These are phyloP conservation scores for Curvularia spicifera DNA, from an alignment of 2,329 filamentous ascomycete species.

Conservation along the genomic window DNA sequence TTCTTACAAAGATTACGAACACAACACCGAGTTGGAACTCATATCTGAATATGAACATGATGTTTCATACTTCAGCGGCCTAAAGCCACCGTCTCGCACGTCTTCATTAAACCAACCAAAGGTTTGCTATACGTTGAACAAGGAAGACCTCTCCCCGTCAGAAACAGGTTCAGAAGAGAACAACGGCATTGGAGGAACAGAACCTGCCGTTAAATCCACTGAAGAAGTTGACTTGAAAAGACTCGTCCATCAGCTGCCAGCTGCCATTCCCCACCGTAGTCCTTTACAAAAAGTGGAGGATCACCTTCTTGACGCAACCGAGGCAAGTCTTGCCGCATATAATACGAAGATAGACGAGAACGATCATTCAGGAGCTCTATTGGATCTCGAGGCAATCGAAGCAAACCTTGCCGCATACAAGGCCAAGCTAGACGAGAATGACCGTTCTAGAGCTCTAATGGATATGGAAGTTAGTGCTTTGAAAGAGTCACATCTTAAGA, in stretches of 20 bases:
- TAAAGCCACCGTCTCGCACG: conserved; percentile 5
- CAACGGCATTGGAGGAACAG: background rate
- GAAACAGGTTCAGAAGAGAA: conserved; percentile 11
- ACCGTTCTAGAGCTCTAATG: conserved; percentile 17
- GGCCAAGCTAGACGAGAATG: conserved; percentile 1
- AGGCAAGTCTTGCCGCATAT: conserved; percentile 14
- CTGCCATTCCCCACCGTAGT: conserved; percentile 15
- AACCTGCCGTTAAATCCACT: conserved; percentile 8
- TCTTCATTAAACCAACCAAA: conserved; percentile 1
- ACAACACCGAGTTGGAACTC: conserved; percentile 22
- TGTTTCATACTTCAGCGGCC: background rate
- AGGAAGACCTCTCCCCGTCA: conserved; percentile 22
- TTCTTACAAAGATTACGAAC: conserved; percentile 19
- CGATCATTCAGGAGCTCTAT: conserved; percentile 15
- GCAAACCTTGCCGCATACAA: conserved; percentile 11
- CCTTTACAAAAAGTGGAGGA: conserved; percentile 33
- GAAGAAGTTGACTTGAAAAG: conserved; percentile 9
- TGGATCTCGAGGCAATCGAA: conserved; percentile 29
- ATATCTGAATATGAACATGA: conserved; percentile 28
- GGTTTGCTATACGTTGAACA: conserved; percentile 16
- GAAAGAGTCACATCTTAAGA: conserved; percentile 17
- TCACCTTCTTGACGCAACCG: conserved; percentile 29
- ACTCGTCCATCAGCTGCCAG: conserved; percentile 4
- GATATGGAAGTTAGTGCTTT: conserved; percentile 18
- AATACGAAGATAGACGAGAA: conserved; percentile 2